Conservation (phyloP, 1,139 yeast species). For the Hemisphaericaspora lyxosophila region DNA sequence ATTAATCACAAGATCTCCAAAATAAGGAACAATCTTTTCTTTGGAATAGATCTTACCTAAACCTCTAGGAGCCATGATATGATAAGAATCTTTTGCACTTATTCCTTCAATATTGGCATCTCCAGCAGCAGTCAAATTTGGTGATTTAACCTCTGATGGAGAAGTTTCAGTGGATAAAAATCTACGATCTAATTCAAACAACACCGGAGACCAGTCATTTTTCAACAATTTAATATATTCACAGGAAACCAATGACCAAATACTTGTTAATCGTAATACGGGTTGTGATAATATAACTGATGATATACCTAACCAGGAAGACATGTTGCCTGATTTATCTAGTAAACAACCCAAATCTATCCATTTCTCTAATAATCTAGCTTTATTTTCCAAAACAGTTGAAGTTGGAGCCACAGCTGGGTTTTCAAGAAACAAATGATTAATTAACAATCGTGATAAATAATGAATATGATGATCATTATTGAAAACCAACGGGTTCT, state of each 20-base stretch:
- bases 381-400: conserved; percentile 48
- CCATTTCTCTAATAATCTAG: conserved; percentile 77
- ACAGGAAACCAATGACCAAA: conserved; percentile 75
- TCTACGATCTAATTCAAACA: conserved; percentile 83
- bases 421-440: conserved; percentile 63
- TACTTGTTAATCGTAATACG: conserved; percentile 64
- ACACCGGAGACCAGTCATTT: conserved; percentile 92
- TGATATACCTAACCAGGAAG: conserved; percentile 91
- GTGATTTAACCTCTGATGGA: no score
- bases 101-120: conserved; percentile 7
- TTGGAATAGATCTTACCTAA: conserved; percentile 77
- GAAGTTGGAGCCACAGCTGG: conserved; percentile 11
- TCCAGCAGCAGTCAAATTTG: conserved; percentile 16
- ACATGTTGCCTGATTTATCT: conserved; percentile 87
- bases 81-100: conserved; percentile 50
- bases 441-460: conserved; percentile 67
- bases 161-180: conserved; percentile 48
- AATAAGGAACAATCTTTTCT: conserved; percentile 81
- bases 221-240: conserved; percentile 62
- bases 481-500: conserved; percentile 61
- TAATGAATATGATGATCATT: conserved; percentile 70
- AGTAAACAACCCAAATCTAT: conserved; percentile 77
- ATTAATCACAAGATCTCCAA: conserved; percentile 67
- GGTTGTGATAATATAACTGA: conserved; percentile 83
- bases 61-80: conserved; percentile 87